Base-by-base conservation (phyloP, 768 basidiomycete species). In the Pleurotus platypus region DNA sequence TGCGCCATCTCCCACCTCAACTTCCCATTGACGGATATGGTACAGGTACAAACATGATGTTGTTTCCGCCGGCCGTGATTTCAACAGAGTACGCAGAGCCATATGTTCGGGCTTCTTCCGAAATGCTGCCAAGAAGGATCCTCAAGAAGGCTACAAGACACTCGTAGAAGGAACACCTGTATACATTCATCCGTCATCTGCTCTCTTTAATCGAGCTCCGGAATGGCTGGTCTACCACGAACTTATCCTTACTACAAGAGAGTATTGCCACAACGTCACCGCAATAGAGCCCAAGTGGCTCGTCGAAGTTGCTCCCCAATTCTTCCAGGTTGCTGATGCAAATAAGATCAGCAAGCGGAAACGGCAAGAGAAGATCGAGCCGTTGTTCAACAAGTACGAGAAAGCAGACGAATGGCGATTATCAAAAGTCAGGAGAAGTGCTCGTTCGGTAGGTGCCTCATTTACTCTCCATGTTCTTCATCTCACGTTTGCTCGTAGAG, bases 201-300 rank as follows among this genome's bases (percentile, higher is more conserved):
- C 94, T 4, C 78, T 99, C 16, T 99, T 98, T 81, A 98, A 99
- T 68, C 87, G 95, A 39, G 89, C 90, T 39, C 97, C 97, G 0
- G 96, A 98, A 72, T 97, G 94, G 93, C 75, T 92, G 40, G 86
- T 95, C 47, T 96, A 99, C 73, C 93, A 99, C 69, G 97, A 98
- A 70, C 70, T 99, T 64, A 88, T 98, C 54, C 77, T 98, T 61
- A 98, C 97, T 11, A 97, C 97, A n/a, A 84, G 94, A 64, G 92
- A 94, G 72, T 97, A 92, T 67, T 92, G 89, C 69, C 89, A 92
- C 64, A 94, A 91, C 55, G 93, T 98, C 45, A 96, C 94, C 0
- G 92, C 93, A 0, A 83, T 99, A 58, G 97, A 99, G 68, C 96
- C 97, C 3, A 97, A 97, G 70, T 99, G 96, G 97, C 84, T 98